These are phyloP conservation scores for slime mould (Dictyostelium discoideum) DNA, from an alignment of 78 protist genomes.

Conservation along the genomic window DNA sequence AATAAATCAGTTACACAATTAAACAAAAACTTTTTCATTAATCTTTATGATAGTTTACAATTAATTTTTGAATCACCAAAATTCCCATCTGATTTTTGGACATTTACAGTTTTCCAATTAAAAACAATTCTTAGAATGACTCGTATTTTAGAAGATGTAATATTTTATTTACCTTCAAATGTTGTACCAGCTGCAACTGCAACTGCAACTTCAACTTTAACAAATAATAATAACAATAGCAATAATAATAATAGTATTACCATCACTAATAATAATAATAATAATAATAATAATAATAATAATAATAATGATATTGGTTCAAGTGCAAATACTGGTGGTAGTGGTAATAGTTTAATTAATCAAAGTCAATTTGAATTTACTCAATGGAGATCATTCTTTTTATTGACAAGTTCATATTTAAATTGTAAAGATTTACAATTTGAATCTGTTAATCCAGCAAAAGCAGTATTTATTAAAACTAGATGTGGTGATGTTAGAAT, in stretches of 20 bases:
- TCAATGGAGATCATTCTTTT: slow-evolving; percentile 66
- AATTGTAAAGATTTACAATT: slow-evolving; percentile 66
- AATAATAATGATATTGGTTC: neutral
- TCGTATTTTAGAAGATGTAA: slow-evolving; percentile 65
- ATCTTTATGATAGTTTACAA: slow-evolving; percentile 48
- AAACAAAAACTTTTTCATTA: slow-evolving; percentile 52
- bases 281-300: neutral
- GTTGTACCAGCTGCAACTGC: neutral
- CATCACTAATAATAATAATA: neutral
- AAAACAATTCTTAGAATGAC: slow-evolving; percentile 72
- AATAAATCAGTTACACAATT: slow-evolving; percentile 5
- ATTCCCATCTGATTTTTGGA: slow-evolving; percentile 79
- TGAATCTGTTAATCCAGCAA: slow-evolving; percentile 80
- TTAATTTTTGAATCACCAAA: slow-evolving; percentile 59
- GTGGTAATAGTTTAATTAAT: neutral
- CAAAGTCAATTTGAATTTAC: slow-evolving; percentile 48
- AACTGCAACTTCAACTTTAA: neutral
- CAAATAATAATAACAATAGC: neutral
- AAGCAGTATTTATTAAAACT: slow-evolving; percentile 60
- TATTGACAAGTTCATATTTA: slow-evolving; percentile 61
- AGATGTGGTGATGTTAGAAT: slow-evolving; percentile 78
- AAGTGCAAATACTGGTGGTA: slow-evolving; percentile 16
- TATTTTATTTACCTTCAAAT: slow-evolving; percentile 11
- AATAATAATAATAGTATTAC: neutral
- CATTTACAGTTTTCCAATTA: slow-evolving; percentile 71